Base-by-base conservation (phyloP, 2,329 filamentous ascomycete genomes). In the Fusarium algeriense region DNA sequence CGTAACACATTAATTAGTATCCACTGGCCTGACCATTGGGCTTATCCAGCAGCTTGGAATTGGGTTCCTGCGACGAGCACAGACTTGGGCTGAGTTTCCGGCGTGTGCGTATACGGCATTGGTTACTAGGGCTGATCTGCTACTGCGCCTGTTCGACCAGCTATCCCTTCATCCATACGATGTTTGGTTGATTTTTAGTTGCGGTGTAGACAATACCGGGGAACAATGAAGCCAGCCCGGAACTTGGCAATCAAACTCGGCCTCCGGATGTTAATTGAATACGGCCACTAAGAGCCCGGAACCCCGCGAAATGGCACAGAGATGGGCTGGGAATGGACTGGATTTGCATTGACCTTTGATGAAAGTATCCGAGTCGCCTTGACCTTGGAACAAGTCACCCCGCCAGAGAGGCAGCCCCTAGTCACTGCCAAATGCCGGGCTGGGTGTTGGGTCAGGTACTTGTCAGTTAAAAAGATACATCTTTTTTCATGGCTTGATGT, bases 11-110 rank as follows among this genome's bases (percentile, higher is more conserved):
- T 72, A 61, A 63, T 62, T 53, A 52, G 52, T 50, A 60, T 70
- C 71, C 69, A 75, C 71, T 55, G 50, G n/a, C 46, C 55, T 56
- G 60, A 65, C 69, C 52, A 43, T 60, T 57, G 40, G 44, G 56
- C 49, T 61, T 40, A 67, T 61, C 71, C 73, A 71, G 45, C 60
- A 52, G 64, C 73, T 62, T 73, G 73, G 69, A 65, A 75, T 67
- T 73, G 71, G 60, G 62, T 72, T 67, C 54, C 62, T 69, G 58
- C 49, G 57, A 60, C 44, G 50, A 69, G 64, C 69, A 71, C 68
- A 64, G 68, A 71, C 68, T 65, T 61, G 26, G 43, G 59, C 26
- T 64, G 57, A n/a, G 41, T 35, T 64, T 20, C 53, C 17, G 48
- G 48, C 38, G 62, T 56, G 62, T 64, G 62, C 26, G 38, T 49